A percentile compares a stretch with the other conserved stretches of the same genome.
Conservation (phyloP, 805 yeast genomes). For the Candida palmyrensis region DNA sequence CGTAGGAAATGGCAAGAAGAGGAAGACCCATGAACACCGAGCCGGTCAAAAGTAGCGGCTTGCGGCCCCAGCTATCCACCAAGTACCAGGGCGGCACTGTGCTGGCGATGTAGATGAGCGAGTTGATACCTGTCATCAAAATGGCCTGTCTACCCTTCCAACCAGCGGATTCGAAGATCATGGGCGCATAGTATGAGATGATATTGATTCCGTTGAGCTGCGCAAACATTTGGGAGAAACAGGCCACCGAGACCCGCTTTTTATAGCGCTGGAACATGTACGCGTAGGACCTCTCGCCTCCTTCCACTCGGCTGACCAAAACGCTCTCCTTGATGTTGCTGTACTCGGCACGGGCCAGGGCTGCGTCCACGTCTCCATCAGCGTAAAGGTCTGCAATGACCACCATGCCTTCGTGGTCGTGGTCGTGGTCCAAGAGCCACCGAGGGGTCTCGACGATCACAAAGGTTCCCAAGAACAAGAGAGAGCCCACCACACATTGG, state of each 20-base stretch:
- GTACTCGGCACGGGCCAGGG: constrained; percentile 65
- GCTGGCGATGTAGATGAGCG: constrained; percentile 38
- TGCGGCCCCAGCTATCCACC: constrained; percentile 88
- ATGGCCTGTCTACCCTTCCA: constrained; percentile 88
- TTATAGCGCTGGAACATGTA: constrained; percentile 76
- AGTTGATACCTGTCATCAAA: constrained; percentile 78
- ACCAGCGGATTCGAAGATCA: constrained; percentile 93
- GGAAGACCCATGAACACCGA: constrained; percentile 76
- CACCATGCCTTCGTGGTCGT: constrained; percentile 71
- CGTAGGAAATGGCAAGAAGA: constrained; percentile 58
- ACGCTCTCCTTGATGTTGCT: constrained; percentile 79
- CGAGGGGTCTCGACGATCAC: constrained; percentile 44
- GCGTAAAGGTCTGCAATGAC: constrained; percentile 82
- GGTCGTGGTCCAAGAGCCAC: constrained; percentile 42
- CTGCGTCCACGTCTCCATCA: constrained; percentile 68
- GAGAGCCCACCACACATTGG: constrained; percentile 33
- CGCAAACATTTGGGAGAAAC: constrained; percentile 88
- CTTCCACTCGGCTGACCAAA: constrained; percentile 70
- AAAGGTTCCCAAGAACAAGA: constrained; percentile 33
- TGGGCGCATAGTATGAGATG: constrained; percentile 87
- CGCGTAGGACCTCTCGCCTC: constrained; percentile 62
- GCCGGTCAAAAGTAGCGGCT: constrained; percentile 77
- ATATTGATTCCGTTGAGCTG: constrained; percentile 92
- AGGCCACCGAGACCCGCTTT: constrained; percentile 77
- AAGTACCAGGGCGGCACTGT: constrained; percentile 90